phyloP scores from a whole-genome alignment of 352 stramenopile genomes.

The Phytophthora nicotianae region DNA sequence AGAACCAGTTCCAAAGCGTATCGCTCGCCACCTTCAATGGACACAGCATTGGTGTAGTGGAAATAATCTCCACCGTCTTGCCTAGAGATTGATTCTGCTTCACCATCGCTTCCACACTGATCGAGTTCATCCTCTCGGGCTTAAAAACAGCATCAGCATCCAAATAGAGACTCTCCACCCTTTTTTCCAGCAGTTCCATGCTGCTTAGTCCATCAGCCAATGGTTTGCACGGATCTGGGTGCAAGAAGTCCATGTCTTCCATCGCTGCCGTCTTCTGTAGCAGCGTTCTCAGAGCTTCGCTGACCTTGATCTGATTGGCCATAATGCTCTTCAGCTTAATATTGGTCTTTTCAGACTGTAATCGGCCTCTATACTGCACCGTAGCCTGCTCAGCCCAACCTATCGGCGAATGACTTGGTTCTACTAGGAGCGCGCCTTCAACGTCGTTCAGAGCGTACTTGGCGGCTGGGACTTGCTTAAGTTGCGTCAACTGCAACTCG shows the following conservation, averaged over 20 bases:
- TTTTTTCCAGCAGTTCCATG: conserved; percentile 26
- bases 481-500: conserved; percentile 20
- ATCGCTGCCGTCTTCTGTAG: conserved; percentile 19
- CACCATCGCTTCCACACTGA: conserved; percentile 7
- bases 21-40: conserved; percentile 16
- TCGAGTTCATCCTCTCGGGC: conserved; percentile 1
- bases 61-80: conserved; percentile 30
- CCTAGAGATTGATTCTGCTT: conserved; percentile 15
- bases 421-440: not conserved
- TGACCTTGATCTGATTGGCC: conserved; percentile 25
- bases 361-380: conserved; percentile 9
- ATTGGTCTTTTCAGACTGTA: conserved; percentile 27
- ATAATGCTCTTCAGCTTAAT: conserved; percentile 26
- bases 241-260: conserved; percentile 29
- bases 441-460: not conserved
- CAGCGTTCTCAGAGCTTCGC: conserved; percentile 8
- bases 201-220: conserved; percentile 1
- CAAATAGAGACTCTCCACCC: conserved; percentile 28
- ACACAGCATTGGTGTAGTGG: conserved; percentile 30
- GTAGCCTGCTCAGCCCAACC: conserved; percentile 17
- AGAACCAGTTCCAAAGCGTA: conserved; percentile 27
- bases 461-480: conserved; percentile 8
- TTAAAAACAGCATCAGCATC: conserved; percentile 19
- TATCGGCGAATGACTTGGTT: not conserved
- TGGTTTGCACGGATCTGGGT: conserved; percentile 11